Evolutionary conservation across 2,329 filamentous ascomycete species (phyloP), one percentile per base, ranked within the genome.

Genomic region (Botrytis galanthina): DNA sequence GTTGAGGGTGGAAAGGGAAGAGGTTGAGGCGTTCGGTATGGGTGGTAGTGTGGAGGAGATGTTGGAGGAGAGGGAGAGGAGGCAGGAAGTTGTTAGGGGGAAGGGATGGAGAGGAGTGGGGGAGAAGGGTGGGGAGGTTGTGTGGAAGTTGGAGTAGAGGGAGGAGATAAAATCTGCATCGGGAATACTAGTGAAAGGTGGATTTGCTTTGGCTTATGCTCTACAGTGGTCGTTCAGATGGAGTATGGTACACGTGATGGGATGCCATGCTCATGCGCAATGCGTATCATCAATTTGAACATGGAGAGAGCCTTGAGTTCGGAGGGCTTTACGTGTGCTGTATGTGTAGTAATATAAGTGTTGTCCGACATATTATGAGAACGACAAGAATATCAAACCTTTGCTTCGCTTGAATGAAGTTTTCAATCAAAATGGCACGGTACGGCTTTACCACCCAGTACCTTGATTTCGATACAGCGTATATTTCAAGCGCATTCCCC

Each of bases 11-110:
- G 77, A 79, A 39, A 77, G 71, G 63, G 78, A 77, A 60, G 75
- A 75, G 51, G 74, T 76, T 3, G 46, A 35, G 14, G 69, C 54
- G 26, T 81, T 81, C 76, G 73, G 59, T 26, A 71, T 68, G 62
- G 77, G 77, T 1, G 66, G 77, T 48, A 79, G 78, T 77, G 77
- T 79, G 48, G 79, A 80, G 64, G 80, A 81, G 74, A 79, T 76
- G n/a, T 75, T 78, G 74, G 73, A 51, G 44, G 77, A 78, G 68
- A 78, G 76, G 57, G 74, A 64, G 32, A 62, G 62, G 69, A 77
- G 75, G 54, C 59, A 72, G 76, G 75, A 72, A 70, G 73, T 77
- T 74, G 73, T 78, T 10, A 75, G 78, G 64, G 44, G 22, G 14
- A 75, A 39, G 61, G 75, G 77, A 1, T 81, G 80, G 80, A 80